phyloP scores from a whole-genome alignment of 306 rosid genomes.

The Castanea mollissima region DNA sequence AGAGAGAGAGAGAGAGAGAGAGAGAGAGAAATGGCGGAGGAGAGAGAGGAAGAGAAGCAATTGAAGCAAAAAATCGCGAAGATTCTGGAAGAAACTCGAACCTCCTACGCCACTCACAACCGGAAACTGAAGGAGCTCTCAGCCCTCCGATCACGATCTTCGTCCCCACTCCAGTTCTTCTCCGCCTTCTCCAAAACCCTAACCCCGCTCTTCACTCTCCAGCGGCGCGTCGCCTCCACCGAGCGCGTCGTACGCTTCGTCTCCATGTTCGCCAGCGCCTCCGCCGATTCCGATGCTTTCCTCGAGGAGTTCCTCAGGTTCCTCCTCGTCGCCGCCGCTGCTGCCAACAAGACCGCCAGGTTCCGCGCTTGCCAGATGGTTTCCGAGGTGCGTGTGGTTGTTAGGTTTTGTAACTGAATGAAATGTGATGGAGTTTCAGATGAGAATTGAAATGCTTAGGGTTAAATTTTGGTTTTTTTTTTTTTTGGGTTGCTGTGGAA shows the following conservation, averaged over 20 bases:
- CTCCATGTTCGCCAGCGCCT: constrained; percentile 52
- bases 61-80: constrained; percentile 51
- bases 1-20: constrained; percentile 1
- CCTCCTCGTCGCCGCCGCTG: constrained; percentile 48
- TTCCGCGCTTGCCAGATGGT: constrained; percentile 84
- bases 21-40: constrained; percentile 37
- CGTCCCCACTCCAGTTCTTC: constrained; percentile 48
- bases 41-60: constrained; percentile 31
- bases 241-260: constrained; percentile 75
- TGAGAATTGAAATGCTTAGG: background rate
- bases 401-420: background rate
- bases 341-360: constrained; percentile 65
- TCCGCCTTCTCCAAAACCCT: constrained; percentile 66
- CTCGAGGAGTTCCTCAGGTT: constrained; percentile 68
- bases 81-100: constrained; percentile 63
- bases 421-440: background rate
- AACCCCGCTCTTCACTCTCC: constrained; percentile 62
- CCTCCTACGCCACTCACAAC: constrained; percentile 75
- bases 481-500: background rate
- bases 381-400: constrained; percentile 60
- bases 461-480: background rate
- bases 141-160: constrained; percentile 54
- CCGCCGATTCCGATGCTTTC: constrained; percentile 44
- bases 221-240: constrained; percentile 55
- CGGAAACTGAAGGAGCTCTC: constrained; percentile 86